These are phyloP conservation scores for Leccinum subgranulosum DNA, from an alignment of 768 basidiomycete species.

Conservation along the genomic window DNA sequence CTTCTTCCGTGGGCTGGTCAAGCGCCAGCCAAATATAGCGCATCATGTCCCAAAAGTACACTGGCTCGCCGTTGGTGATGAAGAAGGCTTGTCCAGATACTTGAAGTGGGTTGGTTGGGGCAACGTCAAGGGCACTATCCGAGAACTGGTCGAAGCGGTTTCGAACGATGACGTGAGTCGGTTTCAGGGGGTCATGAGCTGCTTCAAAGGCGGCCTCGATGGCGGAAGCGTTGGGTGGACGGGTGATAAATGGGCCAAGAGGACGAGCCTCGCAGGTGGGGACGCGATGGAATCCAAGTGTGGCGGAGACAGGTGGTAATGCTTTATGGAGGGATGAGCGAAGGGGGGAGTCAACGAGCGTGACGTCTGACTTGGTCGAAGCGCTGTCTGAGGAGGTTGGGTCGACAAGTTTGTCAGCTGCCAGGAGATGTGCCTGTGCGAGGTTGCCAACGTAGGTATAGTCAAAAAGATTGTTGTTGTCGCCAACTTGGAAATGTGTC, in stretches of 20 bases:
- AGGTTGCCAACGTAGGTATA: slow-evolving; percentile 97
- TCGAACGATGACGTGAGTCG: slow-evolving; percentile 58
- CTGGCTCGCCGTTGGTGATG: slow-evolving; percentile 95
- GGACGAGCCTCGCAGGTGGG: slow-evolving; percentile 82
- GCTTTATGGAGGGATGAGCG: slow-evolving; percentile 44
- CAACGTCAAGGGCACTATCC: slow-evolving; percentile 50
- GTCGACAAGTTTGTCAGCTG: slow-evolving; percentile 76
- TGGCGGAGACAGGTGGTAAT: slow-evolving; percentile 59
- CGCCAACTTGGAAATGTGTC: slow-evolving; percentile 90
- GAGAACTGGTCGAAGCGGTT: slow-evolving; percentile 82
- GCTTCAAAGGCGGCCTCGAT: slow-evolving; percentile 57
- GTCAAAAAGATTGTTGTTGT: slow-evolving; percentile 92
- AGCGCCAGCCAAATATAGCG: slow-evolving; percentile 75
- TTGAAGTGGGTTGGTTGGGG: slow-evolving; percentile 56
- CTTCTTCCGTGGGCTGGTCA: slow-evolving; percentile 43
- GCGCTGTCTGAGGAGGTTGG: slow-evolving; percentile 38
- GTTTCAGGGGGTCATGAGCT: slow-evolving; percentile 34
- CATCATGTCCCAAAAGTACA: slow-evolving; percentile 94
- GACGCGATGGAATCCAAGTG: slow-evolving; percentile 60
- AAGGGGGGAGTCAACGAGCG: slow-evolving; percentile 41
- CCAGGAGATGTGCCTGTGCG: slow-evolving; percentile 90
- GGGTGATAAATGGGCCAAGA: slow-evolving; percentile 74
- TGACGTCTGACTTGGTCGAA: slow-evolving; percentile 27
- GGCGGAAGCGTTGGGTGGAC: slow-evolving; percentile 53
- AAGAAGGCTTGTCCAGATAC: slow-evolving; percentile 95